A percentile compares a stretch with the other conserved stretches of the same genome.
These are phyloP conservation scores for Cercospora janseana DNA, from an alignment of 2,329 filamentous ascomycete species.

Conservation along the genomic window DNA sequence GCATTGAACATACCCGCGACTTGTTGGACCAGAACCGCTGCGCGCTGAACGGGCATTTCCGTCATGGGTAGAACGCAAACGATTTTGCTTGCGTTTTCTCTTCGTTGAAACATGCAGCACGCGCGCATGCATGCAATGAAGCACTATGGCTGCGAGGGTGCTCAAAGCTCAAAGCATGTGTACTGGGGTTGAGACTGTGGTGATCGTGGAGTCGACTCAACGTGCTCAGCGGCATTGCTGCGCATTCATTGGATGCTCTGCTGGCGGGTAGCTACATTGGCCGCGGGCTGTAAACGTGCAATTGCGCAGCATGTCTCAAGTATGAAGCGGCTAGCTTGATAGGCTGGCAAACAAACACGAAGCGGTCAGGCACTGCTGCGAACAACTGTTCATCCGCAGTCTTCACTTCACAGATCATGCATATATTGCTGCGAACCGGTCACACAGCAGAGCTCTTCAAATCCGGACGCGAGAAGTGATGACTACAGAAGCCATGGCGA, in stretches of 20 bases:
- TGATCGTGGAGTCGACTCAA: too few species aligned
- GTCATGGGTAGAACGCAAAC: too few species aligned
- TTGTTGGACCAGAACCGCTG: too few species aligned
- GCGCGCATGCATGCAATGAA: slow-evolving; percentile 8
- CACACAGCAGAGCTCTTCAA: slow-evolving; percentile 17
- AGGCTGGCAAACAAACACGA: slow-evolving; percentile 19
- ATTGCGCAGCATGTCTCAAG: slow-evolving; percentile 24
- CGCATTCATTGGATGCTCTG: neutral
- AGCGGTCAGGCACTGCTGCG: slow-evolving; percentile 27
- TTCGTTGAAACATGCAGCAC: slow-evolving; percentile 13
- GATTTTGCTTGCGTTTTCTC: neutral
- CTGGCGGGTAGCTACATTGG: slow-evolving; percentile 21
- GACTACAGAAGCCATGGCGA: slow-evolving; percentile 16
- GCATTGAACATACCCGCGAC: too few species aligned
- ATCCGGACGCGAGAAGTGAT: slow-evolving; percentile 1
- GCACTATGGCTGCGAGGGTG: too few species aligned
- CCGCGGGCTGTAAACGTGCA: too few species aligned
- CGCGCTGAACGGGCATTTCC: too few species aligned
- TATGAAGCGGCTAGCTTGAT: slow-evolving; percentile 17
- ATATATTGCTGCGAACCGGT: slow-evolving; percentile 21
- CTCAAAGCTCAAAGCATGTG: too few species aligned
- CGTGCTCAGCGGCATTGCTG: too few species aligned
- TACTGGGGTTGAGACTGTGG: too few species aligned
- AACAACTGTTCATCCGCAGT: slow-evolving; percentile 25
- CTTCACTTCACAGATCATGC: slow-evolving; percentile 16